Evolutionary conservation across 2,329 filamentous ascomycete species (phyloP), one percentile per base, ranked within the genome.

Genomic region (Sordariomycetes sp.): DNA sequence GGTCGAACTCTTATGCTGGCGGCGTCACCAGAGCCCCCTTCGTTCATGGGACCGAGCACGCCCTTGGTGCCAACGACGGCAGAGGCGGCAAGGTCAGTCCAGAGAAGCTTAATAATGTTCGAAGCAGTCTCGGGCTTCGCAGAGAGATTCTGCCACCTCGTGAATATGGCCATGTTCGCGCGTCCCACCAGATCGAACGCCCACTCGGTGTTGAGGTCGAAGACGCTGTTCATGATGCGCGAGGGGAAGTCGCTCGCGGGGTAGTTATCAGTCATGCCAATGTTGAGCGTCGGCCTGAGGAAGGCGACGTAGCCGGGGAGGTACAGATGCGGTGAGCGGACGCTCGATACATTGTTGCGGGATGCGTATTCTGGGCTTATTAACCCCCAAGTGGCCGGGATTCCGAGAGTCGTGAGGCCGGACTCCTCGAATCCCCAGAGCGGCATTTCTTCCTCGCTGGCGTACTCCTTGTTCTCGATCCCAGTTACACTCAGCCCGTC

Each of bases 31-130:
- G 59, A 58, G 15, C 57, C 51, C 7, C 62, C 50, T 35, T 39
- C 39, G 25, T 64, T 64, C 28, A 58, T 52, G 10, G 61, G 35
- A 1, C 62, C 62, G 0, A 64, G 59, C 6, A 57, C 55, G 1
- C 62, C 62, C 54, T 62, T 64, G 7, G 62, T 58, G 1, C 62
- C 62, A 5, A 64, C 62, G 20, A 64, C 39, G 2, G 62, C 62
- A 2, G 62, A 64, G 5, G 62, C 62, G 1, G 62, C 62, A 7
- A 73, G 57, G 57, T 77, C 74, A 0, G 74, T 76, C 69, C 72
- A 76, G 5, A 76, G 66, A 0, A 74, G 63, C 60, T 75, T 72
- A 12, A 74, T 62, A 10, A 76, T 74, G 12, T 64, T 61, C 0
- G 66, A 64, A 1, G 69, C 66, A 0, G 60, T 62, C 0, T 57